phyloP scores from a whole-genome alignment of 768 basidiomycete genomes.

The Leccinum disarticulatum region DNA sequence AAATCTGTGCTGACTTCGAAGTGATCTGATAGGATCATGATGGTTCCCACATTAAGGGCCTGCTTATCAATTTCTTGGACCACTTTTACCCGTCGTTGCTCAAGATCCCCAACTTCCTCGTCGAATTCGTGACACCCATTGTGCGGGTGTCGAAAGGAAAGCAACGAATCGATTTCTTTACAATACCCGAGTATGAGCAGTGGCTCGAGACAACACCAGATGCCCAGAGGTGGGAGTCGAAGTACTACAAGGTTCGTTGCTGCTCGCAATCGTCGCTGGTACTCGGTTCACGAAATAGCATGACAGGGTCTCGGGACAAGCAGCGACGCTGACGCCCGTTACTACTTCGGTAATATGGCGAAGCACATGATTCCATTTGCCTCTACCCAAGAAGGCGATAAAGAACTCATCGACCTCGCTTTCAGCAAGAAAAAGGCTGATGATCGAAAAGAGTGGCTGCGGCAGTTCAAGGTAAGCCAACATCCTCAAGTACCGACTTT shows the following conservation, averaged over 20 bases:
- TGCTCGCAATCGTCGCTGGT: neutral
- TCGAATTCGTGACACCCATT: slow-evolving; percentile 98
- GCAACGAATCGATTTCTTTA: slow-evolving; percentile 86
- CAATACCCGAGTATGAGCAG: slow-evolving; percentile 93
- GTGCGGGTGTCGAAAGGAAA: slow-evolving; percentile 88
- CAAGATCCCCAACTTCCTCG: slow-evolving; percentile 86
- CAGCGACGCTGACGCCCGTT: slow-evolving; percentile 82
- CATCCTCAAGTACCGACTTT: neutral
- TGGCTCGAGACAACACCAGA: slow-evolving; percentile 83
- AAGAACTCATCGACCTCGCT: slow-evolving; percentile 89
- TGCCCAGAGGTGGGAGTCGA: slow-evolving; percentile 81
- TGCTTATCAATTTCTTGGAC: slow-evolving; percentile 96
- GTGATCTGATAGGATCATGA: slow-evolving; percentile 83
- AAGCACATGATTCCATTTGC: slow-evolving; percentile 96
- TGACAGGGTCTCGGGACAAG: slow-evolving; percentile 93
- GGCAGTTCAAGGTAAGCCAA: slow-evolving; percentile 75
- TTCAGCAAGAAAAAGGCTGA: slow-evolving; percentile 99
- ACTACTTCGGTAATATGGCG: slow-evolving; percentile 89
- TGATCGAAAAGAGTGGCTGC: slow-evolving; percentile 96
- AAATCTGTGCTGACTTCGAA: neutral
- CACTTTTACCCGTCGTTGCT: slow-evolving; percentile 95
- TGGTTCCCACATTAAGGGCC: slow-evolving; percentile 99
- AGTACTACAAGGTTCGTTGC: slow-evolving; percentile 92
- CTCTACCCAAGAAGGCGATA: slow-evolving; percentile 75
- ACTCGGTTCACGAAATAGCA: slow-evolving; percentile 3